Conservation (phyloP, 345 rosid genomes). For the Pelargonium nanum region DNA sequence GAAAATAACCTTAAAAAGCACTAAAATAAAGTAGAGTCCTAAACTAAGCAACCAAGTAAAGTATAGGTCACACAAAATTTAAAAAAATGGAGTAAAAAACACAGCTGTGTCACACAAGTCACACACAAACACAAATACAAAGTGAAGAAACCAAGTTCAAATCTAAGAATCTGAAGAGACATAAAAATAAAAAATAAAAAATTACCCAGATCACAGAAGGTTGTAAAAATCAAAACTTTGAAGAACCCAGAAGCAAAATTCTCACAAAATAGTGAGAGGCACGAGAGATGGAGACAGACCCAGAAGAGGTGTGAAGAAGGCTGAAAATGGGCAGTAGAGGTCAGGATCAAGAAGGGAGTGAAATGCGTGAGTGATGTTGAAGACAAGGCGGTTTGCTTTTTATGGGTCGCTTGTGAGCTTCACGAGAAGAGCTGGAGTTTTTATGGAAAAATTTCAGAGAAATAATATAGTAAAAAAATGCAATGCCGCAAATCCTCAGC, state of each 20-base stretch:
- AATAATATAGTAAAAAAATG: background rate
- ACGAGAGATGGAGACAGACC: background rate
- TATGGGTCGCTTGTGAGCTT: constrained; percentile 29
- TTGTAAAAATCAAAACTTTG: constrained; percentile 11
- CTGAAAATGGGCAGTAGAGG: constrained; percentile 6
- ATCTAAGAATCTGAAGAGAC: constrained; percentile 9
- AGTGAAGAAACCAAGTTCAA: constrained; percentile 9
- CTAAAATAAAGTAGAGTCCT: constrained; percentile 11
- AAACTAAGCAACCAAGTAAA: constrained; percentile 38
- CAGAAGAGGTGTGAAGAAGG: constrained; percentile 6
- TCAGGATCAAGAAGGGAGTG: constrained; percentile 8
- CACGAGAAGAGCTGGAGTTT: constrained; percentile 33
- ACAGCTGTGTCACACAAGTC: constrained; percentile 20
- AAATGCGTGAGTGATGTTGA: constrained; percentile 28
- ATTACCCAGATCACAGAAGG: constrained; percentile 16
- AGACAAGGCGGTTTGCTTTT: constrained; percentile 18
- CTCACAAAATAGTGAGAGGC: background rate
- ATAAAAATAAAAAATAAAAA: constrained; percentile 4
- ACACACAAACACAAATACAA: constrained; percentile 6
- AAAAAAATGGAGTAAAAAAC: constrained; percentile 8
- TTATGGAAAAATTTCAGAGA: background rate
- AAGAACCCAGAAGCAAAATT: constrained; percentile 9
- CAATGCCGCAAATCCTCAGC: background rate
- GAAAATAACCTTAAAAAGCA: constrained; percentile 1
- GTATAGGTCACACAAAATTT: constrained; percentile 35